phyloP scores from a whole-genome alignment of 2,329 filamentous ascomycete genomes.

The Cercospora zeina region DNA sequence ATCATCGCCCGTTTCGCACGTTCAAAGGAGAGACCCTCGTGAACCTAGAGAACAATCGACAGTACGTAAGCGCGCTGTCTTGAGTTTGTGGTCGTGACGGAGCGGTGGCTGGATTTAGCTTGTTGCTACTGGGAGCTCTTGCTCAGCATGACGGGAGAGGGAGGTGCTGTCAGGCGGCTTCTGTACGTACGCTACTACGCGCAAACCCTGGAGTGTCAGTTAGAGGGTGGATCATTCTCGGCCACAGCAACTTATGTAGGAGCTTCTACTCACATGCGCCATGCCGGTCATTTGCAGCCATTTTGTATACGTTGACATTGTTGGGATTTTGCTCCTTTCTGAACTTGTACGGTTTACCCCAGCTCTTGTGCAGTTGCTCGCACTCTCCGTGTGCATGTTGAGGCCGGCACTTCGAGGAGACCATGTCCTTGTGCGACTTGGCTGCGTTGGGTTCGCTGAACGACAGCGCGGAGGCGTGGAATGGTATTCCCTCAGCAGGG shows the following conservation, averaged over 20 bases:
- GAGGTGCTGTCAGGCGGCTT: background rate
- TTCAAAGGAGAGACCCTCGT: slow-evolving; percentile 73
- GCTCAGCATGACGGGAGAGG: background rate
- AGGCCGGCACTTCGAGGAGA: slow-evolving; percentile 54
- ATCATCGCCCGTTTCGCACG: slow-evolving; percentile 76
- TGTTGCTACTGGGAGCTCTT: background rate
- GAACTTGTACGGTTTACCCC: slow-evolving; percentile 80
- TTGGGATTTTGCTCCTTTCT: slow-evolving; percentile 71
- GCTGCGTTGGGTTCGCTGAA: slow-evolving; percentile 58
- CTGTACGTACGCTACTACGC: slow-evolving; percentile 63
- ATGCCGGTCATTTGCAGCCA: slow-evolving; percentile 73
- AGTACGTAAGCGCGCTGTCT: background rate
- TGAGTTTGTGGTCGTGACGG: background rate
- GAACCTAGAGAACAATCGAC: slow-evolving; percentile 39
- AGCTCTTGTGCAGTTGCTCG: slow-evolving; percentile 69
- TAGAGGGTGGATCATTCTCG: background rate
- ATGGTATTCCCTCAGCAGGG: slow-evolving; percentile 49
- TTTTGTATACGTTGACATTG: slow-evolving; percentile 75
- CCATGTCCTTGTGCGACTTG: slow-evolving; percentile 54
- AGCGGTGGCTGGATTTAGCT: background rate
- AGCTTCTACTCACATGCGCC: background rate
- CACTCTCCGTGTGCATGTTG: slow-evolving; percentile 55
- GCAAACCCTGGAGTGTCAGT: slow-evolving; percentile 64
- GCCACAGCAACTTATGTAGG: background rate
- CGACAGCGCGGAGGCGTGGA: slow-evolving; percentile 54